These are phyloP conservation scores for Lasiodiplodia sp. DNA, from an alignment of 2,329 filamentous ascomycete species.

Conservation along the genomic window DNA sequence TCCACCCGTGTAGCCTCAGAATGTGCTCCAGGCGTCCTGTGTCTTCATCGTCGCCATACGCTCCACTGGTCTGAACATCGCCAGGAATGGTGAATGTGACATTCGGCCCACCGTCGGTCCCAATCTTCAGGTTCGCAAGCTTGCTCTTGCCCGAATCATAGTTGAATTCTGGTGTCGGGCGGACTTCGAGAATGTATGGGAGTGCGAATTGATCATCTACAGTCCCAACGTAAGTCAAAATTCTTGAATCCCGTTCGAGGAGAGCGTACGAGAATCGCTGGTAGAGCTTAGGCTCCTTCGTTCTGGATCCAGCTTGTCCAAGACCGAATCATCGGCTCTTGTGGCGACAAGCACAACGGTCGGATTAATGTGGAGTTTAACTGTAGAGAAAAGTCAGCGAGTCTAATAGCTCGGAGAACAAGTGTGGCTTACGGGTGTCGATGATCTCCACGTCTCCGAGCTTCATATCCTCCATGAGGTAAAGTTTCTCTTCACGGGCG, in stretches of 20 bases:
- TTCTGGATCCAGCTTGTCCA: conserved; percentile 55
- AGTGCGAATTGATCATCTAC: conserved; percentile 60
- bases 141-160: conserved; percentile 71
- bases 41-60: conserved; percentile 41
- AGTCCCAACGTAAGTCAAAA: not conserved
- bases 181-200: conserved; percentile 69
- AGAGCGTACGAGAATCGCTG: conserved; percentile 36
- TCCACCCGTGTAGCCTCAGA: conserved; percentile 71
- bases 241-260: not conserved
- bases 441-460: conserved; percentile 71
- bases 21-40: conserved; percentile 66
- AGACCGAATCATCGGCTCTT: conserved; percentile 59
- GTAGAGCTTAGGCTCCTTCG: conserved; percentile 43
- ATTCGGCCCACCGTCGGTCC: conserved; percentile 54
- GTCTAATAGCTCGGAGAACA: not conserved
- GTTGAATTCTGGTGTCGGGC: conserved; percentile 76
- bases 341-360: conserved; percentile 66
- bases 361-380: conserved; percentile 68
- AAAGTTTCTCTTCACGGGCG: conserved; percentile 72
- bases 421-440: conserved; percentile 50
- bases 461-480: conserved; percentile 78
- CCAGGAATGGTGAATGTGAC: conserved; percentile 69
- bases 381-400: conserved; percentile 45
- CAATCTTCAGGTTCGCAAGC: conserved; percentile 66
- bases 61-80: conserved; percentile 48